phyloP scores from a whole-genome alignment of 768 basidiomycete species.

The Lentinula sp. region DNA sequence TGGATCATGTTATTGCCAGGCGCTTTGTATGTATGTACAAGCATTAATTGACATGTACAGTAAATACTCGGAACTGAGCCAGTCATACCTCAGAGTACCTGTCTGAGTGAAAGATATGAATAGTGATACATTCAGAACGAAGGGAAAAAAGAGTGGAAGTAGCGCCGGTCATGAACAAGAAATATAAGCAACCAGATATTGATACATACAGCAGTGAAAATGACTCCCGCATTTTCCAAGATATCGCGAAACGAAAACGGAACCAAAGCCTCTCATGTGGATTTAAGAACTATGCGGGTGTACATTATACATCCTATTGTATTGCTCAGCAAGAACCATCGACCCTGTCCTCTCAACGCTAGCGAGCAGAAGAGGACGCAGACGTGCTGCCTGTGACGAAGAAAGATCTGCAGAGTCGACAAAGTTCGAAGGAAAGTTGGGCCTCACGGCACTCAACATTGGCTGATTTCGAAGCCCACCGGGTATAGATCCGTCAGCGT shows the following conservation, averaged over 20 bases:
- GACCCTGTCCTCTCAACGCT: conserved; percentile 4
- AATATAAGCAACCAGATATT: background rate
- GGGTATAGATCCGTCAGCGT: conserved; percentile 17
- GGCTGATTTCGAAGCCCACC: conserved; percentile 12
- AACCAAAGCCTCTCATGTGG: background rate
- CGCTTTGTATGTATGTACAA: too few species aligned
- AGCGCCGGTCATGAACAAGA: background rate
- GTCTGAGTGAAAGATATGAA: background rate
- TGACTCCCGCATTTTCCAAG: background rate
- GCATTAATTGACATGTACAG: background rate
- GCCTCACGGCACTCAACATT: conserved; percentile 11
- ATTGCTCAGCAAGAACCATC: background rate
- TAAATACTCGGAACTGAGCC: background rate
- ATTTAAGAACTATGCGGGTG: background rate
- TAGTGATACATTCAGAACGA: background rate
- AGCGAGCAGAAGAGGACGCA: conserved; percentile 4
- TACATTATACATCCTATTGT: conserved; percentile 1
- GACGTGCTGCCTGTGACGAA: background rate
- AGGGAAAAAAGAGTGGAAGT: background rate
- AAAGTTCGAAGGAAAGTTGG: conserved; percentile 3
- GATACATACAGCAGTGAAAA: background rate
- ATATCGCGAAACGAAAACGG: background rate
- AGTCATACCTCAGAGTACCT: background rate
- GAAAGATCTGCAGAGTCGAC: background rate
- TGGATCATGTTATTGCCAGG: too few species aligned